Evolutionary conservation across 2,329 filamentous ascomycete species (phyloP), one percentile per base, ranked within the genome.

Genomic region (Stagonosporopsis cucurbitacearum): DNA sequence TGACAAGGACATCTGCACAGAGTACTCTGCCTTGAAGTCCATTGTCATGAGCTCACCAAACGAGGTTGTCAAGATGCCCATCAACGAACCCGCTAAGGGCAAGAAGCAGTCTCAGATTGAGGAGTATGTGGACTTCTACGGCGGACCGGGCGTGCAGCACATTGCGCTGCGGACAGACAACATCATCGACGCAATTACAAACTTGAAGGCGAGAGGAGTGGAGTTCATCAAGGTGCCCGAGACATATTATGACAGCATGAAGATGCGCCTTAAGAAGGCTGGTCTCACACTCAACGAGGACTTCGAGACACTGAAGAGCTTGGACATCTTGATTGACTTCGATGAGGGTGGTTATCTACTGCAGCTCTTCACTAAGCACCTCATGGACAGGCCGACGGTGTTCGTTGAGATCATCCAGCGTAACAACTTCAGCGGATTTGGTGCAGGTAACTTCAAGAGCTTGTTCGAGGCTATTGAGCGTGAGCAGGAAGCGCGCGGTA

Each of bases 361-460:
- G 63, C 86, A 88, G 72, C 68, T 84, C 2, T 84, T 84, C 62
- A 83, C 81, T 0, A 83, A 83, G 86, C 94, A 94, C 62, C 77
- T 97, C 64, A 91, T 96, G 88, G 93, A 97, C 77, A 87, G 94
- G 12, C 94, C 94, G 22, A 97, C 94, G 3, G 93, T 97, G 25
- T 97, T 97, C 73, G 87, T 97, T 61, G 94, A 97, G 84, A 96
- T 97, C 67, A 97, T 97, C 68, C 92, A 97, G 81, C 82, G 93
- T 54, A 88, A 96, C 67, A 88, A 92, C 62, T 97, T 97, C 75
- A 88, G 90, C 28, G 94, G 94, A 0, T 97, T 97, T 67, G 93
- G 94, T 4, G 94, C 93, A 0, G 94, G 94, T 1, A 98, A 97
- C 77, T 97, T 97, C 80, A 96, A 92, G 85, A 92, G 89, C 58